Conservation (phyloP, 2,329 filamentous ascomycete genomes). For the Colletotrichum sp. region DNA sequence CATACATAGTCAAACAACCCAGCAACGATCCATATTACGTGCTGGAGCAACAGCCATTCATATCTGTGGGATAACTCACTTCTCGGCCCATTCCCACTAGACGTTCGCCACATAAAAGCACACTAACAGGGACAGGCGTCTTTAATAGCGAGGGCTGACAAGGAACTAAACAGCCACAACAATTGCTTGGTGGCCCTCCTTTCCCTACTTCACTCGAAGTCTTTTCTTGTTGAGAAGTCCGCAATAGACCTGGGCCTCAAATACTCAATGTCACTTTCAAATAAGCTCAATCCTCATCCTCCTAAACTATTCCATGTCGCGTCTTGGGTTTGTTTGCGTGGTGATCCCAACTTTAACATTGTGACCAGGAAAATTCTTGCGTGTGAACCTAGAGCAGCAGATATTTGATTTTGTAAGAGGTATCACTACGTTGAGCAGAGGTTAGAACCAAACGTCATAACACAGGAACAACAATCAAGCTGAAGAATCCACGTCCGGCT, state of each 20-base stretch:
- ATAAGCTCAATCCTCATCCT: background rate
- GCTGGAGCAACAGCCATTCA: background rate
- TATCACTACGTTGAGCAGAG: background rate
- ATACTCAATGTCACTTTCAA: background rate
- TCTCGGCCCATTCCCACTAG: background rate
- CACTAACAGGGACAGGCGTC: background rate
- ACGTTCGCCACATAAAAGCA: background rate
- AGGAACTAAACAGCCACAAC: background rate
- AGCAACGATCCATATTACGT: background rate
- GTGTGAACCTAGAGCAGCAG: background rate
- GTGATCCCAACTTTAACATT: background rate
- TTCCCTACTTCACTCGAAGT: background rate
- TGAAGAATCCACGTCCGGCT: background rate
- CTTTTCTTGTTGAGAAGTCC: background rate
- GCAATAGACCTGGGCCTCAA: background rate
- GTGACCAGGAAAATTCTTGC: background rate
- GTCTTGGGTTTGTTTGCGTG: background rate
- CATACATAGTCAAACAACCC: background rate
- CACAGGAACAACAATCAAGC: background rate
- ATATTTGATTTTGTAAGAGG: background rate
- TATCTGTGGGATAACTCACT: background rate
- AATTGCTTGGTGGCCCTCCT: background rate
- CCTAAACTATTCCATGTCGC: background rate
- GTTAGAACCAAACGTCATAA: background rate
- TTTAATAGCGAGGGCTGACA: background rate